Conservation (phyloP, 768 basidiomycete genomes). For the Hydnomerulius pinastri region DNA sequence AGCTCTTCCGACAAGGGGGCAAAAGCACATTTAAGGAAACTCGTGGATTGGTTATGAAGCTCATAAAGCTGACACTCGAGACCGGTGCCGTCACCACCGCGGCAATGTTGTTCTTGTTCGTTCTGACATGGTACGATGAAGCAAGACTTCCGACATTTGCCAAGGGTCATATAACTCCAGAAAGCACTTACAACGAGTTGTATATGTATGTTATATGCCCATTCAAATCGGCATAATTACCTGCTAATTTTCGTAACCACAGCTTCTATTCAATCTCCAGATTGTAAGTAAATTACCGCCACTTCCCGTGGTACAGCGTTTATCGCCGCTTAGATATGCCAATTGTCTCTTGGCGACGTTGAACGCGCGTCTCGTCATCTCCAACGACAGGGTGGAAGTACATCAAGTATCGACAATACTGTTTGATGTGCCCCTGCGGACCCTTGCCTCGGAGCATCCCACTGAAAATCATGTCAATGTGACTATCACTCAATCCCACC, state of each 20-base stretch:
- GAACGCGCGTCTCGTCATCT: too few relatives aligned
- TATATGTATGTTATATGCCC: too few relatives aligned
- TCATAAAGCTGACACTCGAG: slow-evolving; percentile 2
- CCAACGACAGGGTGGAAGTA: not conserved
- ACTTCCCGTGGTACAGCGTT: too few relatives aligned
- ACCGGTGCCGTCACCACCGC: not conserved
- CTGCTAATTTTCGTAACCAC: not conserved
- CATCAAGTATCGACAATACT: not conserved
- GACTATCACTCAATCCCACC: not conserved
- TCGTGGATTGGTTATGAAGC: not conserved
- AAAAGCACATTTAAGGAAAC: not conserved
- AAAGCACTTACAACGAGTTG: too few relatives aligned
- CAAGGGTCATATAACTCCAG: too few relatives aligned
- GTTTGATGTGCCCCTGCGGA: not conserved
- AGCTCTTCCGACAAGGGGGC: not conserved
- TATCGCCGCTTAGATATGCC: too few relatives aligned
- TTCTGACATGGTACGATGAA: not conserved
- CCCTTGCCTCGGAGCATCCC: not conserved
- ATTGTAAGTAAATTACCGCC: not conserved
- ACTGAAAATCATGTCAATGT: not conserved
- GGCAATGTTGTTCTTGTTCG: not conserved
- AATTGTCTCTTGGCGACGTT: too few relatives aligned
- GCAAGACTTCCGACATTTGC: too few relatives aligned
- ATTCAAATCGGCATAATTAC: not conserved
- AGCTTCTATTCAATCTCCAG: not conserved